Conservation (phyloP, 1,139 yeast genomes). For the Geotrichum klebahnii region DNA sequence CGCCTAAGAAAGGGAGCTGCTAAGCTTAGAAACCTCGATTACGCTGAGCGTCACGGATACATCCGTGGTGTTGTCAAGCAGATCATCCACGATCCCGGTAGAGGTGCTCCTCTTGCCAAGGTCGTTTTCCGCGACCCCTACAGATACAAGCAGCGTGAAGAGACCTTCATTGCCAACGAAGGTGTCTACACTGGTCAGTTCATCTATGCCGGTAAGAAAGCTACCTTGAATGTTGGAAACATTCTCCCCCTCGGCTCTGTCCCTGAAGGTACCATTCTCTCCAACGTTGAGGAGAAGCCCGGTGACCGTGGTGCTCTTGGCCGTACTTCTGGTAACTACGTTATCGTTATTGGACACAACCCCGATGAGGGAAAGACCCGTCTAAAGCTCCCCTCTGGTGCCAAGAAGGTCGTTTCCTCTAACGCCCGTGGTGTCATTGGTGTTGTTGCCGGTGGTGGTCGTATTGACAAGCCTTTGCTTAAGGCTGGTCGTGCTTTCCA, state of each 20-base stretch:
- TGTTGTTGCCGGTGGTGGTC: slow-evolving; percentile 99
- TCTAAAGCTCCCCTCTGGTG: slow-evolving; percentile 98
- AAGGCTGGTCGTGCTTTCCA: slow-evolving; percentile 99
- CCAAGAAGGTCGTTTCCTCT: slow-evolving; percentile 92
- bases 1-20: slow-evolving; percentile 99
- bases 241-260: slow-evolving; percentile 93
- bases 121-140: slow-evolving; percentile 99
- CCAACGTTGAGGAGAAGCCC: slow-evolving; percentile 97
- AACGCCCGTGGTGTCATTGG: slow-evolving; percentile 99
- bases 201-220: slow-evolving; percentile 98
- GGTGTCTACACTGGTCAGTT: slow-evolving; percentile 99
- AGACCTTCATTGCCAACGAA: slow-evolving; percentile 98
- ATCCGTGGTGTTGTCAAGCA: slow-evolving; percentile 98
- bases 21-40: slow-evolving; percentile 98
- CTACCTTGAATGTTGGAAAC: slow-evolving; percentile 96
- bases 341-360: slow-evolving; percentile 98
- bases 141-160: slow-evolving; percentile 96
- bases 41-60: slow-evolving; percentile 99
- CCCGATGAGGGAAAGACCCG: slow-evolving; percentile 98
- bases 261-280: slow-evolving; percentile 98
- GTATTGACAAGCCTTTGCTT: slow-evolving; percentile 98
- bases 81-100: slow-evolving; percentile 98
- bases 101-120: slow-evolving; percentile 99
- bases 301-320: slow-evolving; percentile 99
- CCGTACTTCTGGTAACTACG: slow-evolving; percentile 99